Conservation (phyloP, 345 rosid species). For the Dipteronia dyeriana region DNA sequence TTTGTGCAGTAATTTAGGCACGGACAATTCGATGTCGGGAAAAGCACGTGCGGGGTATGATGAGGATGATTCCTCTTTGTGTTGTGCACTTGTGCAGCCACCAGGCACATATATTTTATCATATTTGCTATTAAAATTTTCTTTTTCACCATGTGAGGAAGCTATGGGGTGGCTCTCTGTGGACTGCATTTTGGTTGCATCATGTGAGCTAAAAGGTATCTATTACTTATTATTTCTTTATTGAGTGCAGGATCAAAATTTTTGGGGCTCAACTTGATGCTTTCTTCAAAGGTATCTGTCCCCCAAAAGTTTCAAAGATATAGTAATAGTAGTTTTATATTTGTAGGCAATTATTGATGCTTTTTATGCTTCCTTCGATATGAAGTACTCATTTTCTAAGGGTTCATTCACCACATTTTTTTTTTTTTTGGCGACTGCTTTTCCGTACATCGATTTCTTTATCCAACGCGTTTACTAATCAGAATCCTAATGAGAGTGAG, state of each 20-base stretch:
- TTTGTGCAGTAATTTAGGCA: slow-evolving; percentile 19
- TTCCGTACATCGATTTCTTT: not conserved
- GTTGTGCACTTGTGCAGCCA: slow-evolving; percentile 9
- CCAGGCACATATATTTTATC: not conserved
- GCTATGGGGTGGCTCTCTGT: slow-evolving; percentile 19
- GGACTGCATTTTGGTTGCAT: slow-evolving; percentile 22
- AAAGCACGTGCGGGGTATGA: slow-evolving; percentile 19
- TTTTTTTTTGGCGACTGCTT: not conserved
- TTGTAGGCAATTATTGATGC: slow-evolving; percentile 18
- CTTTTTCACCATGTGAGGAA: slow-evolving; percentile 26
- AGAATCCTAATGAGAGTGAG: no score
- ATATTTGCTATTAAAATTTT: not conserved
- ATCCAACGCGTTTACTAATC: no score
- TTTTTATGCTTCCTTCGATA: slow-evolving; percentile 33
- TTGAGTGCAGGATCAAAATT: not conserved
- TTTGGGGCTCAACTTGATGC: slow-evolving; percentile 11
- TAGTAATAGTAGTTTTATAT: not conserved
- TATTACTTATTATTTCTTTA: not conserved
- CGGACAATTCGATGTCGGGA: slow-evolving; percentile 11
- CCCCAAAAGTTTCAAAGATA: not conserved
- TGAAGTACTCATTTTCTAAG: slow-evolving; percentile 20
- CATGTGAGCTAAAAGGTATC: slow-evolving; percentile 25
- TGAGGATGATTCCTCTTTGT: slow-evolving; percentile 12
- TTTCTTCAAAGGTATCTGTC: not conserved
- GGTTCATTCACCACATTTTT: no score